phyloP scores from a whole-genome alignment of 768 basidiomycete species.

The Leucocoprinus sp. region DNA sequence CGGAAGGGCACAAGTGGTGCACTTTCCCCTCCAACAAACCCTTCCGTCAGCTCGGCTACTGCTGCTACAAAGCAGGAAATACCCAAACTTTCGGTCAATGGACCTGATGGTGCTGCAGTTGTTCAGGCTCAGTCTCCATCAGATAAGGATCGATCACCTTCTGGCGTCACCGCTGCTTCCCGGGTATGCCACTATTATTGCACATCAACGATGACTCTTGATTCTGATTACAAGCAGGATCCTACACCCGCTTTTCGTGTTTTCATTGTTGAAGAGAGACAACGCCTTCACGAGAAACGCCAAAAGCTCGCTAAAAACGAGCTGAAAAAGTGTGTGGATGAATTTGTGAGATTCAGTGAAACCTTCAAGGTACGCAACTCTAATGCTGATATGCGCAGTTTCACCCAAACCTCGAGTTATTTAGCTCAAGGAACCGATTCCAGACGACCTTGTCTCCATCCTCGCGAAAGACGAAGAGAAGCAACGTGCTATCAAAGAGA shows the following conservation, averaged over 20 bases:
- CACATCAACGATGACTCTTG: background rate
- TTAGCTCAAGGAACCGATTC: constrained; percentile 90
- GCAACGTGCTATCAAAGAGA: constrained; percentile 76
- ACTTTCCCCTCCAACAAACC: constrained; percentile 18
- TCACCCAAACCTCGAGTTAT: background rate
- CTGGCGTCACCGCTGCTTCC: constrained; percentile 29
- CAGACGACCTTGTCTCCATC: constrained; percentile 88
- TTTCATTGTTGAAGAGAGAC: constrained; percentile 88
- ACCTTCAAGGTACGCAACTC: constrained; percentile 76
- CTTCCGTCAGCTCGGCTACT: constrained; percentile 16
- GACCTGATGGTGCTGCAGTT: constrained; percentile 58
- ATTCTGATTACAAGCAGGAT: constrained; percentile 11
- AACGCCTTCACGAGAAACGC: constrained; percentile 84
- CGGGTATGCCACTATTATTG: constrained; percentile 34
- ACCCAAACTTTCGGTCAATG: constrained; percentile 71
- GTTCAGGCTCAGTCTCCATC: constrained; percentile 34
- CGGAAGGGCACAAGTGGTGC: constrained; percentile 37
- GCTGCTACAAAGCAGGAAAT: constrained; percentile 36
- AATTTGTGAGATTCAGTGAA: constrained; percentile 87
- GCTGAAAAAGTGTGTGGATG: constrained; percentile 91
- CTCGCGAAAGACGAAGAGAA: constrained; percentile 91
- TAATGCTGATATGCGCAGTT: background rate
- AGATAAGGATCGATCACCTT: constrained; percentile 62
- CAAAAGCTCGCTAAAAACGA: constrained; percentile 85
- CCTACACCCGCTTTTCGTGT: constrained; percentile 79